Conservation (phyloP, 495 filamentous ascomycete genomes). For the Neurospora sp. region DNA sequence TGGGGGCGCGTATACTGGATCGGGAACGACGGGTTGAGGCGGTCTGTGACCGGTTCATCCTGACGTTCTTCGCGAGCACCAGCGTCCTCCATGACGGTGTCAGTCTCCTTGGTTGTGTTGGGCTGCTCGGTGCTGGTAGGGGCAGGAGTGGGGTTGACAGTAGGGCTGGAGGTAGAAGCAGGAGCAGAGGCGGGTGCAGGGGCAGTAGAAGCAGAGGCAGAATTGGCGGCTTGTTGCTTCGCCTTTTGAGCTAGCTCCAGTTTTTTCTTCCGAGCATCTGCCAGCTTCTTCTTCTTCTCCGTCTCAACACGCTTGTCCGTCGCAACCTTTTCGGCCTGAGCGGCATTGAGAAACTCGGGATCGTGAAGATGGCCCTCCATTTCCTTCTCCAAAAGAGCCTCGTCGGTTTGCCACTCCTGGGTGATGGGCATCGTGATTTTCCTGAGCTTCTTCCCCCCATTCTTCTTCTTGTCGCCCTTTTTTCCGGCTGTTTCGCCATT, state of each 20-base stretch:
- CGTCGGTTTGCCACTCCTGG: conserved; percentile 38
- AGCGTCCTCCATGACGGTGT: not conserved
- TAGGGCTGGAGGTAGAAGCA: not conserved
- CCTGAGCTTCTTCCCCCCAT: conserved; percentile 6
- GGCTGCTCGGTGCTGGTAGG: not conserved
- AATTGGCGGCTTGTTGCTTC: conserved; percentile 3
- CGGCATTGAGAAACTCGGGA: conserved; percentile 32
- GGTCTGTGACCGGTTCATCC: not conserved
- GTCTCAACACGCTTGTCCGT: conserved; percentile 21
- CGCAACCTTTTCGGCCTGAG: conserved; percentile 13
- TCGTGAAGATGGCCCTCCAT: conserved; percentile 41
- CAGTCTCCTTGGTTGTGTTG: not conserved
- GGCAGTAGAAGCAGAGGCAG: not conserved
- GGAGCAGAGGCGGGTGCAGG: not conserved
- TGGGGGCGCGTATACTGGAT: not conserved
- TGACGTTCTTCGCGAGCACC: not conserved
- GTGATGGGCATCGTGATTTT: conserved; percentile 23
- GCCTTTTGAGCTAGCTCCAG: conserved; percentile 13
- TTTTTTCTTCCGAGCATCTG: conserved; percentile 12
- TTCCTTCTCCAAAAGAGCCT: conserved; percentile 37
- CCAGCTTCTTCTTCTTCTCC: not conserved
- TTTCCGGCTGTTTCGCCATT: not conserved
- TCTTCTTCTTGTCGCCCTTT: not conserved
- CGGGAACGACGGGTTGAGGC: not conserved
- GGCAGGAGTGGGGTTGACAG: not conserved